Evolutionary conservation across 1,284 basidiomycete species (phyloP).

Genomic region (Melampsora larici-populina): DNA sequence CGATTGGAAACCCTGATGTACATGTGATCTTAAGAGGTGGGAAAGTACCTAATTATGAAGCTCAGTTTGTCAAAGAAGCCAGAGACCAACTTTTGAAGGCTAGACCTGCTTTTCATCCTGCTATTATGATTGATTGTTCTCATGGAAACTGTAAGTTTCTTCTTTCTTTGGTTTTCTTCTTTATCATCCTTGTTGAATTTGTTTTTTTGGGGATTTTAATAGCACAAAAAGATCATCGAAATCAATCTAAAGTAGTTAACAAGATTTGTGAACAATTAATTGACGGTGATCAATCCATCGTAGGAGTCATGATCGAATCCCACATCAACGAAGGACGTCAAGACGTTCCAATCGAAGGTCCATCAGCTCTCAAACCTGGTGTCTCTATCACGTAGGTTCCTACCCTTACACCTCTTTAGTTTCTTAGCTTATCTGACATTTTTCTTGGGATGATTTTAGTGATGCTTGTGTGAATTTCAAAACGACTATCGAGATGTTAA

Average conservation of each 20-base stretch:
- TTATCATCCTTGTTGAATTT: neutral
- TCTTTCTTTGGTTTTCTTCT: no score
- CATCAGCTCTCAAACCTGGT: constrained; percentile 64
- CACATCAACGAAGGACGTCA: constrained; percentile 85
- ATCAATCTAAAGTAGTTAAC: constrained; percentile 60
- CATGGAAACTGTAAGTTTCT: constrained; percentile 74
- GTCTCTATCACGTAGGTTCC: constrained; percentile 62
- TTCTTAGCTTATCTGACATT: neutral
- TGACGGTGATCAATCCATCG: constrained; percentile 69
- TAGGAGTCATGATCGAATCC: constrained; percentile 97
- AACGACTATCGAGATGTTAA: constrained; percentile 60
- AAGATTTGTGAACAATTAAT: constrained; percentile 67
- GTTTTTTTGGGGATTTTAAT: neutral
- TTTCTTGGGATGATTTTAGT: constrained; percentile 2
- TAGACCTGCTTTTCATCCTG: constrained; percentile 59
- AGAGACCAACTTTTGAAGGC: constrained; percentile 69
- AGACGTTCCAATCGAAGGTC: constrained; percentile 74
- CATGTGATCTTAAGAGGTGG: constrained; percentile 88
- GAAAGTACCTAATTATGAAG: constrained; percentile 77
- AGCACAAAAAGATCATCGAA: constrained; percentile 61
- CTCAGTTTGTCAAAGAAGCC: constrained; percentile 72
- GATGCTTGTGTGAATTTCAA: constrained; percentile 84
- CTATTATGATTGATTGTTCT: constrained; percentile 68
- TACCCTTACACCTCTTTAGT: constrained; percentile 71
- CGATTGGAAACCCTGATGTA: constrained; percentile 78